Evolutionary conservation across 345 rosid genomes (phyloP).

Genomic region (Gossypium bickii): DNA sequence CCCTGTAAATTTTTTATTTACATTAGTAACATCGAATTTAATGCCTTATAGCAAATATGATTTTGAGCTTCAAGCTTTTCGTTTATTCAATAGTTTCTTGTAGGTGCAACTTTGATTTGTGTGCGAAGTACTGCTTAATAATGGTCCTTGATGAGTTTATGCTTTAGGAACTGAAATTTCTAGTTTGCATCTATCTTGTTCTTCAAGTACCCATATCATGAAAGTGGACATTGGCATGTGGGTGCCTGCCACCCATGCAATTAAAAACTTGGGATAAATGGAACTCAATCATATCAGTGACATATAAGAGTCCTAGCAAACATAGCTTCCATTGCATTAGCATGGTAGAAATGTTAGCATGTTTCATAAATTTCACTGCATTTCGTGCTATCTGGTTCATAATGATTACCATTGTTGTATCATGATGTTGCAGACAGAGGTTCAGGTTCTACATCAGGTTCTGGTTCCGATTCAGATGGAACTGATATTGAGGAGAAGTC

Average conservation of each 20-base stretch:
- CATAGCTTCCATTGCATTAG: background rate
- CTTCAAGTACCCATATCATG: background rate
- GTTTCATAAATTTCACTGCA: background rate
- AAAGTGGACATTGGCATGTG: background rate
- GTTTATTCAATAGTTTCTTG: background rate
- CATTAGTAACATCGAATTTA: background rate
- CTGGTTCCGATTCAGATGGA: conserved; percentile 55
- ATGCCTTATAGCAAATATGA: background rate
- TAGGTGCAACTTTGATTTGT: background rate
- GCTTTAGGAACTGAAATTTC: background rate
- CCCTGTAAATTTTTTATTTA: background rate
- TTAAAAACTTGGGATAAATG: background rate
- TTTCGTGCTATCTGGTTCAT: background rate
- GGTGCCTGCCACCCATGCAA: background rate
- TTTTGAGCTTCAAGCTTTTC: background rate
- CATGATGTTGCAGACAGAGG: conserved; percentile 31
- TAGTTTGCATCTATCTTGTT: background rate
- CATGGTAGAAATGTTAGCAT: background rate
- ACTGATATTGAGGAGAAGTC: conserved; percentile 52
- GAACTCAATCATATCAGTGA: background rate
- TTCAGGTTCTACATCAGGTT: conserved; percentile 26
- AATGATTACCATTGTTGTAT: background rate
- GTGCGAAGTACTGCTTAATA: background rate
- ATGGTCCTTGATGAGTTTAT: background rate
- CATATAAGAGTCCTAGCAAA: background rate